A percentile compares a stretch with the other conserved stretches of the same genome.
Conservation (phyloP, 192 early-diverging fungal genomes). For the Backusella luteola region DNA sequence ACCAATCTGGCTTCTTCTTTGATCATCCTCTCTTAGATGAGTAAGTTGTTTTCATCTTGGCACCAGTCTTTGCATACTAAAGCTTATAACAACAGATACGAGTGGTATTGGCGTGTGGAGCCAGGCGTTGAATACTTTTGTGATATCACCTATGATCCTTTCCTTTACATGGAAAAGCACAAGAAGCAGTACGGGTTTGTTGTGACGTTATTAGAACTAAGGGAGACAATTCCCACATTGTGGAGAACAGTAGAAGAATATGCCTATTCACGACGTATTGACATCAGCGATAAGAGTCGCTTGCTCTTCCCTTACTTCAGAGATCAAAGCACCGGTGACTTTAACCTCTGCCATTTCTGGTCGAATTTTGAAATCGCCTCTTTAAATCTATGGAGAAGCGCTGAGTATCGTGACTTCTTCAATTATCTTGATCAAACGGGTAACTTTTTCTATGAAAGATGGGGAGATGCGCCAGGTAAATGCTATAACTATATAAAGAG, state of each 20-base stretch:
- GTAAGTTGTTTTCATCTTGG: constrained; percentile 31
- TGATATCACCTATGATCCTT: constrained; percentile 65
- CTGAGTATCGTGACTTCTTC: constrained; percentile 61
- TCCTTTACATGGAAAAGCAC: constrained; percentile 60
- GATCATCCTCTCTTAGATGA: constrained; percentile 51
- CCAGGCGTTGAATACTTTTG: constrained; percentile 65
- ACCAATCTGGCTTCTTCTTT: constrained; percentile 60
- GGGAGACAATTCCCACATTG: constrained; percentile 53
- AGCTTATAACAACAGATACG: constrained; percentile 25
- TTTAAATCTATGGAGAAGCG: constrained; percentile 57
- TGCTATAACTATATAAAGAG: neutral
- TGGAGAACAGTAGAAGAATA: constrained; percentile 47
- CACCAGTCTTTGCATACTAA: neutral
- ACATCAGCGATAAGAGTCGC: constrained; percentile 13
- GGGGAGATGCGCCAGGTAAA: constrained; percentile 74
- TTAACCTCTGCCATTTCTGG: constrained; percentile 80
- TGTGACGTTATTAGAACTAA: constrained; percentile 52
- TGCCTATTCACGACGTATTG: constrained; percentile 25
- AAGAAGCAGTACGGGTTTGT: constrained; percentile 63
- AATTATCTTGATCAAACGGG: constrained; percentile 60
- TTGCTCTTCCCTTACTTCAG: constrained; percentile 37
- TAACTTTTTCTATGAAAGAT: constrained; percentile 79
- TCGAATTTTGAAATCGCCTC: constrained; percentile 81
- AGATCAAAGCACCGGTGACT: constrained; percentile 36
- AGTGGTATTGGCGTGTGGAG: constrained; percentile 69